phyloP scores from a whole-genome alignment of 2,329 filamentous ascomycete species.

The Gaeumannomyces sp. region DNA sequence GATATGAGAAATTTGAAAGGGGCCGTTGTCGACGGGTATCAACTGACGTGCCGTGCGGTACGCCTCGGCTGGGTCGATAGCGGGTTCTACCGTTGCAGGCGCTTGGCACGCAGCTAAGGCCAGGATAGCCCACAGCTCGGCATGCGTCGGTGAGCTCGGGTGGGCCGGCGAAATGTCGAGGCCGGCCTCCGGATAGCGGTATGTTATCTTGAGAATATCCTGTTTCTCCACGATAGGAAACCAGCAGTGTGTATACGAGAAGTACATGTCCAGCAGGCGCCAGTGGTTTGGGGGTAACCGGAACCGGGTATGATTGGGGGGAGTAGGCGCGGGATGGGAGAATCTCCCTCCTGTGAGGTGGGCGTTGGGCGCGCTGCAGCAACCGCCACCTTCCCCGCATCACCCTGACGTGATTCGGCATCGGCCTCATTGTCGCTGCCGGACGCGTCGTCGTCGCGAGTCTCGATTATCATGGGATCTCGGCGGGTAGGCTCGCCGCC shows the following conservation, averaged over 20 bases:
- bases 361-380: too few species aligned
- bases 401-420: too few species aligned
- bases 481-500: too few species aligned
- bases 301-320: too few species aligned
- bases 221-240: constrained; percentile 67
- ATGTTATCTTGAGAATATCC: constrained; percentile 44
- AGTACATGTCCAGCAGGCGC: constrained; percentile 64
- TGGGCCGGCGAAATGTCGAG: not conserved
- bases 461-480: too few species aligned
- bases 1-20: constrained; percentile 41
- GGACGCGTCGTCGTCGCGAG: too few species aligned
- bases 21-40: constrained; percentile 41
- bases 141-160: constrained; percentile 4
- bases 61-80: constrained; percentile 29
- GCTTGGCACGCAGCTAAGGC: constrained; percentile 14
- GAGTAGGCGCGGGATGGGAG: too few species aligned
- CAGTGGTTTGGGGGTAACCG: constrained; percentile 36
- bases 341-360: too few species aligned
- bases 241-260: constrained; percentile 71
- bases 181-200: constrained; percentile 7
- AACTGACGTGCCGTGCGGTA: constrained; percentile 44
- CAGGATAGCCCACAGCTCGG: constrained; percentile 14
- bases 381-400: too few species aligned
- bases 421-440: too few species aligned
- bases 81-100: not conserved